Base-by-base conservation (phyloP, 805 yeast genomes). In the Candida montana region DNA sequence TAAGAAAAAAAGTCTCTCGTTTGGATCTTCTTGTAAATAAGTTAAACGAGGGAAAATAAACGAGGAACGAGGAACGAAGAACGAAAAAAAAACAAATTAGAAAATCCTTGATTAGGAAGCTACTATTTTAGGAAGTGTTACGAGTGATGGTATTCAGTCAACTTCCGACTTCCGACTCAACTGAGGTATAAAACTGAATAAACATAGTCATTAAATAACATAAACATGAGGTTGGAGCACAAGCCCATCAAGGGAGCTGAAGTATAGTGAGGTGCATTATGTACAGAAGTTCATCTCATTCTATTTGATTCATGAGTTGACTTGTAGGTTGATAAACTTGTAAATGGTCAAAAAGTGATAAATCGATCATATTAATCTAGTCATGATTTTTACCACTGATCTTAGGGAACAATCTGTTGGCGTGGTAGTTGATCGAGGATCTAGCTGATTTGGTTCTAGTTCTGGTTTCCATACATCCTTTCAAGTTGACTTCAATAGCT, bases 401-500 rank as follows among this genome's bases (percentile, higher is more conserved):
- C 51, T 64, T 70, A 46, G 67, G 66, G 50, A 73, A 67, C 30
- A 74, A 58, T 53, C 80, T 67, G 30, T 73, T 68, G 15, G 79
- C 73, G 51, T 75, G 79, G 52, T 71, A 73, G 52, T 75, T 74
- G 50, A 74, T 71, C 33, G 74, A 69, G 34, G 75, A 65, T 51
- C 61, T 55, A 20, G 61, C 50, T 16, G 52, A 49, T 31, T 48
- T 54, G 12, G 50, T 47, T 42, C 52, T 54, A 24, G 59, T 48
- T 50, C 57, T 57, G 15, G 57, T 67, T 37, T 68, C 64, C 83
- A 87, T 84, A 59, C 96, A 90, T 12, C 64, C 63, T 57, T 86
- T 86, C 59, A 89, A 73, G 46, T 85, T 87, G 28, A 63, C 60
- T 56, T 83, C 95, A 35, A 86, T 63, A 7, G 67, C 69, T 19